phyloP scores from a whole-genome alignment of 2,329 filamentous ascomycete genomes.

The Colletotrichum shisoi region DNA sequence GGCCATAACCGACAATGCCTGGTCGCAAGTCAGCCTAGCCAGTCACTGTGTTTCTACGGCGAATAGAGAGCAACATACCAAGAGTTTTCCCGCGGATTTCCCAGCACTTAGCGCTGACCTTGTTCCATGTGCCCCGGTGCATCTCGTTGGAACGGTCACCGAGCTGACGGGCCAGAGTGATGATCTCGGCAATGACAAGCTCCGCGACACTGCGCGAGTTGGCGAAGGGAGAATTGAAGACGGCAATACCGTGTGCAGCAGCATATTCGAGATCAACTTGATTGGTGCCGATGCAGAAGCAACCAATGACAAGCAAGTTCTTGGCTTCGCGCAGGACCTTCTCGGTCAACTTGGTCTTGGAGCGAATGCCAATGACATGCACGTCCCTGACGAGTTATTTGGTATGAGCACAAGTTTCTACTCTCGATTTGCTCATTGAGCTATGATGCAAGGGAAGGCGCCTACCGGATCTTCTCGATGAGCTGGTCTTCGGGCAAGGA shows the following conservation, averaged over 20 bases:
- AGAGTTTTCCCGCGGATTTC: slow-evolving; percentile 97
- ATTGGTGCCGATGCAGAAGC: slow-evolving; percentile 99
- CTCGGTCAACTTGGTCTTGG: slow-evolving; percentile 92
- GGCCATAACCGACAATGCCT: slow-evolving; percentile 95
- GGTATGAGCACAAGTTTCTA: slow-evolving; percentile 35
- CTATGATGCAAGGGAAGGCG: not conserved
- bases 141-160: slow-evolving; percentile 93
- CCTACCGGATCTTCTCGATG: slow-evolving; percentile 93
- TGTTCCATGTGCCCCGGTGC: slow-evolving; percentile 96
- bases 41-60: not conserved
- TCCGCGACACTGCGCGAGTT: slow-evolving; percentile 98
- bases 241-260: slow-evolving; percentile 85
- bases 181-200: slow-evolving; percentile 93
- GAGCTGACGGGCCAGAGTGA: slow-evolving; percentile 87
- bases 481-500: slow-evolving; percentile 91
- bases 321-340: slow-evolving; percentile 87
- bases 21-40: slow-evolving; percentile 20
- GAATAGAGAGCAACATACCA: slow-evolving; percentile 57
- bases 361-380: slow-evolving; percentile 97
- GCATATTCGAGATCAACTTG: slow-evolving; percentile 89
- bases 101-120: slow-evolving; percentile 96
- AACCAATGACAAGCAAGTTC: slow-evolving; percentile 93
- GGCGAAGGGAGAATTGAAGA: slow-evolving; percentile 99
- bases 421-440: not conserved
- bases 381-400: slow-evolving; percentile 70